phyloP scores from a whole-genome alignment of 1,284 basidiomycete species.

The Boletus semigastroideus region DNA sequence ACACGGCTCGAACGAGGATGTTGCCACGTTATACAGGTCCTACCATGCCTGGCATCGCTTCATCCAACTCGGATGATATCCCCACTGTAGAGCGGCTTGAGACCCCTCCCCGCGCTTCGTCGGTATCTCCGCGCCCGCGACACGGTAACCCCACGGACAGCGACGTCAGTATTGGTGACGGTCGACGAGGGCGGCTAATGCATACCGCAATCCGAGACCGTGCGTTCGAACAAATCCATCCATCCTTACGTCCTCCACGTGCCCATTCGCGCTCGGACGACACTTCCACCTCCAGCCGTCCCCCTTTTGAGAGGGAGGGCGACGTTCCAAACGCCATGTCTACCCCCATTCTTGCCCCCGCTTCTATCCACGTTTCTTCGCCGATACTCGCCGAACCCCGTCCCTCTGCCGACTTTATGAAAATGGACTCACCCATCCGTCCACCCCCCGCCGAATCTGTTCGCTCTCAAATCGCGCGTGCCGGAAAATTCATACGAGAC shows the following conservation, averaged over 20 bases:
- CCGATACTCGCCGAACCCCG: constrained; percentile 33
- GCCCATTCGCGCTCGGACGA: constrained; percentile 21
- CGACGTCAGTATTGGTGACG: constrained; percentile 21
- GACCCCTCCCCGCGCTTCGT: constrained; percentile 25
- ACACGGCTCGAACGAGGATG: constrained; percentile 8
- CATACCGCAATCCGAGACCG: constrained; percentile 29
- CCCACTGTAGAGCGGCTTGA: constrained; percentile 32
- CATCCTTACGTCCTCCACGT: constrained; percentile 12
- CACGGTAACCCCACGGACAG: constrained; percentile 17
- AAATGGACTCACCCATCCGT: constrained; percentile 36
- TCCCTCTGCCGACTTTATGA: constrained; percentile 35
- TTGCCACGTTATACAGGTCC: constrained; percentile 22
- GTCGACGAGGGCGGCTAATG: constrained; percentile 23
- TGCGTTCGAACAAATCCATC: constrained; percentile 23
- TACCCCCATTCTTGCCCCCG: constrained; percentile 29
- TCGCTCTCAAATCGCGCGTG: constrained; percentile 29
- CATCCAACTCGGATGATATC: constrained; percentile 31
- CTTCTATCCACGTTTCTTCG: constrained; percentile 27
- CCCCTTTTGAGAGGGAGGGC: constrained; percentile 21
- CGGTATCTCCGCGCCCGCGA: constrained; percentile 24
- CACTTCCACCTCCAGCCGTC: constrained; percentile 27
- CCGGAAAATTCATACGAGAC: constrained; percentile 28
- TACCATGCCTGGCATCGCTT: constrained; percentile 14
- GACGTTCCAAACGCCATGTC: constrained; percentile 32
- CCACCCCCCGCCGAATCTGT: constrained; percentile 34